Percentiles rank a stretch among this genome's conserved stretches.
These are phyloP conservation scores for Erodium trifolium DNA, from an alignment of 441 rosid genomes.

Conservation along the genomic window DNA sequence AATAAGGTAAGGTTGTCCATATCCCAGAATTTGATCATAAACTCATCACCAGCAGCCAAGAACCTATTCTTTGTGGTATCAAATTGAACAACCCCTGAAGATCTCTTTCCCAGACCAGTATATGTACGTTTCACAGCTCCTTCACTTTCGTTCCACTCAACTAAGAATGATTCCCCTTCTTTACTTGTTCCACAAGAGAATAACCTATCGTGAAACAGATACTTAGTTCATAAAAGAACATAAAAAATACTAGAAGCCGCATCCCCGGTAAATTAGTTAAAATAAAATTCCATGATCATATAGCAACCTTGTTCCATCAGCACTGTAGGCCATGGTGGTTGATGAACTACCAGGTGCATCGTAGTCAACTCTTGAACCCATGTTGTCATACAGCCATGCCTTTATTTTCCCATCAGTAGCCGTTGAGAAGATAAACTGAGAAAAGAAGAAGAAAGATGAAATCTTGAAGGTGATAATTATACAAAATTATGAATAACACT, in stretches of 20 bases:
- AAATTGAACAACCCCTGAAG: conserved; percentile 58
- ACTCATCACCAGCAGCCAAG: conserved; percentile 75
- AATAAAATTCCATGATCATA: conserved; percentile 8
- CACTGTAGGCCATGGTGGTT: conserved; percentile 68
- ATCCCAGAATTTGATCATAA: conserved; percentile 60
- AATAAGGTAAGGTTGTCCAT: conserved; percentile 47
- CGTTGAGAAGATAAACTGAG: conserved; percentile 71
- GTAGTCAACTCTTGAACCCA: conserved; percentile 77
- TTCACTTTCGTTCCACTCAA: conserved; percentile 66
- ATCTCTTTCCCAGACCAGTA: conserved; percentile 60
- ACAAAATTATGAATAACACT: neutral
- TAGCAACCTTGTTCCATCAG: conserved; percentile 65
- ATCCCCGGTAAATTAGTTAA: conserved; percentile 9
- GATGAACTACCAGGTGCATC: conserved; percentile 72
- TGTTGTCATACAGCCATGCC: conserved; percentile 68
- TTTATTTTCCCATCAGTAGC: conserved; percentile 77
- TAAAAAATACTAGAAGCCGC: conserved; percentile 5
- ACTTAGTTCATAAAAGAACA: conserved; percentile 5
- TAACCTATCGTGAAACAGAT: conserved; percentile 32
- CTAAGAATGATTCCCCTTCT: conserved; percentile 65
- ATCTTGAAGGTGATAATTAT: neutral
- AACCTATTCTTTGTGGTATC: conserved; percentile 66
- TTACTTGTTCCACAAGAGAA: conserved; percentile 76
- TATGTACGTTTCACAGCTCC: conserved; percentile 27
- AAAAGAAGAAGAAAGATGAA: neutral